A percentile compares a stretch with the other conserved stretches of the same genome.
phyloP scores from a whole-genome alignment of 192 early-diverging fungal species.

The Coemansia sp. region DNA sequence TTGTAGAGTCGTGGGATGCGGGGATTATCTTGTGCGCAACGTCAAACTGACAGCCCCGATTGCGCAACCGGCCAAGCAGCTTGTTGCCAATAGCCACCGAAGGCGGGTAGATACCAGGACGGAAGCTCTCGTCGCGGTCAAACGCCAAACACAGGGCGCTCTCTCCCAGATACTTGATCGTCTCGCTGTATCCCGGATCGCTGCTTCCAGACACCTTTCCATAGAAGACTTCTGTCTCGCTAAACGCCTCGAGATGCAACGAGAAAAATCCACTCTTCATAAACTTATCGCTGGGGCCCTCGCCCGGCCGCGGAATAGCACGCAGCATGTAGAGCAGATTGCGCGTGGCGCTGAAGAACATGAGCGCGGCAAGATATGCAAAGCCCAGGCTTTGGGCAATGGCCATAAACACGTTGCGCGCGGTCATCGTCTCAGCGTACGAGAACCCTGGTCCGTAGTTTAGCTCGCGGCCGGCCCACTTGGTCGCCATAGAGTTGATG shows the following conservation, averaged over 20 bases:
- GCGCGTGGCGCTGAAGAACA: conserved; percentile 53
- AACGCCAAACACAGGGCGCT: conserved; percentile 72
- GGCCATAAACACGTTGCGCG: conserved; percentile 50
- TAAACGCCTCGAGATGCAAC: conserved; percentile 35
- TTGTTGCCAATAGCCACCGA: conserved; percentile 76
- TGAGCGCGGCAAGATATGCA: conserved; percentile 24
- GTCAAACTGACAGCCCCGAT: conserved; percentile 60
- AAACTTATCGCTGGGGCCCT: conserved; percentile 67
- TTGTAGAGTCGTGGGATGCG: background rate
- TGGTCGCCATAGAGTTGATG: conserved; percentile 25
- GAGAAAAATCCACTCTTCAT: conserved; percentile 54
- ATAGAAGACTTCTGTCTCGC: conserved; percentile 27
- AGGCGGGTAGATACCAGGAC: conserved; percentile 76
- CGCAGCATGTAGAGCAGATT: conserved; percentile 51
- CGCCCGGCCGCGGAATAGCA: conserved; percentile 65
- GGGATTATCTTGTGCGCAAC: conserved; percentile 19
- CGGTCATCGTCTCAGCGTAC: conserved; percentile 65
- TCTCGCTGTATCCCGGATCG: conserved; percentile 85
- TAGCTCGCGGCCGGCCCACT: conserved; percentile 30
- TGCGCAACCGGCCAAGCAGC: conserved; percentile 64
- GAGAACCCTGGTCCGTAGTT: conserved; percentile 59
- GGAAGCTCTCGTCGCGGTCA: conserved; percentile 55
- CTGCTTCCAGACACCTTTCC: conserved; percentile 53
- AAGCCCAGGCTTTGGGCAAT: conserved; percentile 43
- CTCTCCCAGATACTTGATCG: conserved; percentile 75